Conservation (phyloP, 495 filamentous ascomycete species). For the Lepidopterella palustris region DNA sequence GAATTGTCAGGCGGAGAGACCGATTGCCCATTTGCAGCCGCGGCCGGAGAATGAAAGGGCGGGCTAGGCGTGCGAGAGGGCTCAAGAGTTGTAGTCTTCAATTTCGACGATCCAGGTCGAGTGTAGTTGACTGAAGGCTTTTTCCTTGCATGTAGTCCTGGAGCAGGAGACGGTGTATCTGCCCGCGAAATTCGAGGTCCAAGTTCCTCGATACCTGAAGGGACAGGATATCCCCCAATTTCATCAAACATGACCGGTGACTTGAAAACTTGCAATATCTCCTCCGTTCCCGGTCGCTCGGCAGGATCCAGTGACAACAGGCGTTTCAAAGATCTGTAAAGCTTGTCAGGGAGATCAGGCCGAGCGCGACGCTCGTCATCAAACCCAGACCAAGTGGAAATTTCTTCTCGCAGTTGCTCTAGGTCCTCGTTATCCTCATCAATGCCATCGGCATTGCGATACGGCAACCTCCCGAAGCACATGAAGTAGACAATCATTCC, state of each 20-base stretch:
- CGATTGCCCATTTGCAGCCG: background rate
- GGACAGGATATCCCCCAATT: constrained; percentile 13
- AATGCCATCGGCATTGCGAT: constrained; percentile 70
- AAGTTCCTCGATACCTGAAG: constrained; percentile 12
- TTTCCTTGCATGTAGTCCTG: constrained; percentile 20
- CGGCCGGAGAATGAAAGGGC: background rate
- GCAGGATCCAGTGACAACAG: constrained; percentile 72
- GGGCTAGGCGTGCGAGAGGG: background rate
- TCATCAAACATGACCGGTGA: constrained; percentile 59
- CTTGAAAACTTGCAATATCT: constrained; percentile 77
- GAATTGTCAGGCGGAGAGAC: constrained; percentile 20
- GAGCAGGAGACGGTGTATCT: constrained; percentile 25
- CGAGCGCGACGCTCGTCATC: constrained; percentile 62
- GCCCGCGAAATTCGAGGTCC: constrained; percentile 23
- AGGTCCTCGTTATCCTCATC: constrained; percentile 92
- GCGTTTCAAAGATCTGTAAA: constrained; percentile 76
- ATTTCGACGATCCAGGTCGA: constrained; percentile 26
- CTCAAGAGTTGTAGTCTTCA: constrained; percentile 7
- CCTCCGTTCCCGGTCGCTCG: constrained; percentile 75
- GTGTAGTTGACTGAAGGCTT: constrained; percentile 15
- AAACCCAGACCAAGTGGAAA: constrained; percentile 80
- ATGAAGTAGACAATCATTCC: constrained; percentile 98
- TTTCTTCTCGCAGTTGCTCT: constrained; percentile 81
- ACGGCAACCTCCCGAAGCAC: constrained; percentile 88
- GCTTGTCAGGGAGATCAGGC: constrained; percentile 74